Evolutionary conservation across 2,329 filamentous ascomycete species (phyloP), one percentile per base, ranked within the genome.

Genomic region (Trichoderma sp.): DNA sequence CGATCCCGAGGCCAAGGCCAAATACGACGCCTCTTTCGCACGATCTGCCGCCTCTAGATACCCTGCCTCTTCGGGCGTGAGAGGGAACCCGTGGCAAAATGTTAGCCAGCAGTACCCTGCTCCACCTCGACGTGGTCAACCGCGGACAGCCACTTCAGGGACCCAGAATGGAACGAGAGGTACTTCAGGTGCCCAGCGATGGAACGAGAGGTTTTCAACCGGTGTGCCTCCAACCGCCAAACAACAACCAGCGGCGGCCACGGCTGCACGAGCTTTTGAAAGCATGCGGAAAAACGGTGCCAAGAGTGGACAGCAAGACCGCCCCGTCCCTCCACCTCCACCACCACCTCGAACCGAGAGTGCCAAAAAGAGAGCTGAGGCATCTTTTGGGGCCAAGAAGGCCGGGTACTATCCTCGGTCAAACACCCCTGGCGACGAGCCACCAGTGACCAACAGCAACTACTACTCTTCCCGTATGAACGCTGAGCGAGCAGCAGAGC

Each of bases 11-110:
- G 77, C 81, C 66, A 87, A 84, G 71, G 77, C 81, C 35, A 86
- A 85, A 67, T 88, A 88, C 71, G 86, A 89, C 76, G 81, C 83
- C 14, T 79, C 83, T 35, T 81, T 83, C 61, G 76, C 76, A 31
- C 79, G 77, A 14, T 67, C 73, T 19, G 75, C 63, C 4, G 29
- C 37, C 21, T 65, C 75, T 27, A 80, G 83, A 69, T 84, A 81
- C 69, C 80, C 84, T 3, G 77, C 75, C n/a, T 80, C 85, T 10
- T 88, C 87, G 27, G 86, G 86, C 11, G 85, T 88, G 37, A 83
- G 78, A 71, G 87, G 87, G 16, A 89, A 89, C 72, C 87, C 87
- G 0, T 89, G 86, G 84, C 78, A 82, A 67, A 81, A 86, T 73
- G 82, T 81, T 5, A 79, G 79, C 47, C 79, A 82, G 29, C 80